Evolutionary conservation across 164 flowering plant genomes (phyloP).

Genomic region (Vitis rupestris): DNA sequence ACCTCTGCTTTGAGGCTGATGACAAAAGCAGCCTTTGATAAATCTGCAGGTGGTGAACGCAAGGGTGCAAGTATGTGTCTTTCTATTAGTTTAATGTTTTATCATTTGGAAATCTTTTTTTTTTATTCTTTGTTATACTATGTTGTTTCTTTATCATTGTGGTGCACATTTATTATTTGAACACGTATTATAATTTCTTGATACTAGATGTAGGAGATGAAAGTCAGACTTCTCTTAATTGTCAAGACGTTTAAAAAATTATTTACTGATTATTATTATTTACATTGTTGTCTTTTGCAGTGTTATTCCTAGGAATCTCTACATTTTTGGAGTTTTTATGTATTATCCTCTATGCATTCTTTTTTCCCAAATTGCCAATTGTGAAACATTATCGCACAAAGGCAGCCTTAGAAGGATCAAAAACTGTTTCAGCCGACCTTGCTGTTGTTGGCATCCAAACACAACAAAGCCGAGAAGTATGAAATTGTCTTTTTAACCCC

Average conservation of each 20-base stretch:
- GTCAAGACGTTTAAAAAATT: no score
- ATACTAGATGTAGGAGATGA: no score
- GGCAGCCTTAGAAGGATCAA: slow-evolving; percentile 60
- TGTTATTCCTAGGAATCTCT: slow-evolving; percentile 48
- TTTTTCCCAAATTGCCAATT: slow-evolving; percentile 51
- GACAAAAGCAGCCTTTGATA: slow-evolving; percentile 52
- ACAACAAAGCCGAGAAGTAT: slow-evolving; percentile 12
- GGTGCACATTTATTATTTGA: neutral
- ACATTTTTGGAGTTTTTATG: slow-evolving; percentile 41
- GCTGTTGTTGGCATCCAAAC: slow-evolving; percentile 58
- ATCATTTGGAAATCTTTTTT: no score
- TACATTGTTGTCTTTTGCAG: slow-evolving; percentile 23
- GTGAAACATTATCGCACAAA: slow-evolving; percentile 52
- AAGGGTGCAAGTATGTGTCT: slow-evolving; percentile 48
- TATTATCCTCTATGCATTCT: slow-evolving; percentile 38
- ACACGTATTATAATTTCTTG: neutral
- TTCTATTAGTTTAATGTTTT: no score
- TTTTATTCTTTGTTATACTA: no score
- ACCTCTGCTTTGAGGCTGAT: slow-evolving; percentile 53
- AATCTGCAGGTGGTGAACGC: slow-evolving; percentile 40
- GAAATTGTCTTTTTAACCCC: neutral
- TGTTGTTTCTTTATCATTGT: no score
- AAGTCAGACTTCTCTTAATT: no score
- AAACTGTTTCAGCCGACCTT: slow-evolving; percentile 54
- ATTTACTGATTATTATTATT: neutral